Percentiles rank a stretch among this genome's conserved stretches.
phyloP scores from a whole-genome alignment of 2,329 filamentous ascomycete species.

The Trichophyton equinum region DNA sequence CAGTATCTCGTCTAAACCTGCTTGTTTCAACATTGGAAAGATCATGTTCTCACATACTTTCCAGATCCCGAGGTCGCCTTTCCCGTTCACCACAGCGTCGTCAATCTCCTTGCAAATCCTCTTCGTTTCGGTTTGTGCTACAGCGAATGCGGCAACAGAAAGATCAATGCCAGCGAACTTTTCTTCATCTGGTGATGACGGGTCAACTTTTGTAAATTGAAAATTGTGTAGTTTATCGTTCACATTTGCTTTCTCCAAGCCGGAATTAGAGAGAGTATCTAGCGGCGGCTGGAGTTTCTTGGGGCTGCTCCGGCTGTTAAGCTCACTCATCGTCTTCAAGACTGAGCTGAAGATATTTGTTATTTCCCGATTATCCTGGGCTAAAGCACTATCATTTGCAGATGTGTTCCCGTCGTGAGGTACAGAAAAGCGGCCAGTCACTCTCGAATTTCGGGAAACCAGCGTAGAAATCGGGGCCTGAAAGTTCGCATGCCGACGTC shows the following conservation, averaged over 20 bases:
- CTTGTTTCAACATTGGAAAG: conserved; percentile 25
- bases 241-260: background rate
- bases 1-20: conserved; percentile 6
- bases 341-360: conserved; percentile 9
- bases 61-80: conserved; percentile 28
- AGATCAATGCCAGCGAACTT: conserved; percentile 7
- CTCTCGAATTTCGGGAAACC: background rate
- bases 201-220: background rate
- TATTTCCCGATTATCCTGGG: conserved; percentile 4
- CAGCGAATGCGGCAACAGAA: conserved; percentile 4
- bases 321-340: background rate
- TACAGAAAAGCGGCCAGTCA: background rate
- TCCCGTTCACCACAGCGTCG: conserved; percentile 18
- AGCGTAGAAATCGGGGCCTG: background rate
- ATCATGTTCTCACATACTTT: conserved; percentile 28
- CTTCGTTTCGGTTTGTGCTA: conserved; percentile 21
- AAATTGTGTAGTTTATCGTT: conserved; percentile 1
- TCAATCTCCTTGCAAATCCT: conserved; percentile 24
- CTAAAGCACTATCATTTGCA: background rate
- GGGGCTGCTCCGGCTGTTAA: background rate
- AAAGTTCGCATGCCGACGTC: background rate
- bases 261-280: background rate
- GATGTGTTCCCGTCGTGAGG: background rate
- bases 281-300: background rate
- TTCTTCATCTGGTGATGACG: conserved; percentile 1